A percentile compares a stretch with the other conserved stretches of the same genome.
These are phyloP conservation scores for Chloranthus sessilifolius DNA, from an alignment of 164 flowering plant species.

Conservation along the genomic window DNA sequence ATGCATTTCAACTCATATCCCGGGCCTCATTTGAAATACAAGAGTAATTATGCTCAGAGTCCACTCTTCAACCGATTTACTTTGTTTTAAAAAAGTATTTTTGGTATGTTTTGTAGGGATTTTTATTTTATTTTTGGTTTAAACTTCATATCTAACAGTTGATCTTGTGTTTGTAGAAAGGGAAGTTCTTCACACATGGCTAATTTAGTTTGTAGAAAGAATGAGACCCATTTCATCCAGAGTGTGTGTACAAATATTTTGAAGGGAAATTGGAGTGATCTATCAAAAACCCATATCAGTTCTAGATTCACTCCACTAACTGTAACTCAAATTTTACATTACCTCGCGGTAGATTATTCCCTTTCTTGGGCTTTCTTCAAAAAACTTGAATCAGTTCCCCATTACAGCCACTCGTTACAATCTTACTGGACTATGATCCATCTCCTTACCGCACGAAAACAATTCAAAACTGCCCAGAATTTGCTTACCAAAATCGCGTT, in stretches of 20 bases:
- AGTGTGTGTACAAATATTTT: constrained; percentile 37
- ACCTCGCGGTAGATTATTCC: constrained; percentile 23
- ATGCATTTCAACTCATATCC: too few relatives aligned
- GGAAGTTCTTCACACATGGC: constrained; percentile 8
- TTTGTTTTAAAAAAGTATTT: too few relatives aligned
- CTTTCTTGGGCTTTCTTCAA: constrained; percentile 63
- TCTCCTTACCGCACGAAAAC: constrained; percentile 47
- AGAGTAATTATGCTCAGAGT: too few relatives aligned
- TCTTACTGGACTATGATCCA: constrained; percentile 71
- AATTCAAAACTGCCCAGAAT: constrained; percentile 49
- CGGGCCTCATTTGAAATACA: too few relatives aligned
- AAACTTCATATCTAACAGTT: too few relatives aligned
- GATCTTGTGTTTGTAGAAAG: too few relatives aligned
- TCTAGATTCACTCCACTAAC: constrained; percentile 35
- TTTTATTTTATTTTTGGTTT: too few relatives aligned
- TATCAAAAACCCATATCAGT: constrained; percentile 33
- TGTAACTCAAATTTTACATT: constrained; percentile 32
- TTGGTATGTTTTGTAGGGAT: too few relatives aligned
- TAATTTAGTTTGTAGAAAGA: constrained; percentile 3
- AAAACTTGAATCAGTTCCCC: constrained; percentile 56
- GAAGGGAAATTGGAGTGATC: constrained; percentile 53
- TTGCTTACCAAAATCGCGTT: constrained; percentile 59
- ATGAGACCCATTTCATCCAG: constrained; percentile 27
- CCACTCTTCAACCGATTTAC: too few relatives aligned
- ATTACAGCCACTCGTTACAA: constrained; percentile 55